phyloP scores from a whole-genome alignment of 2,329 filamentous ascomycete species.

The Calonectria fujianensis region DNA sequence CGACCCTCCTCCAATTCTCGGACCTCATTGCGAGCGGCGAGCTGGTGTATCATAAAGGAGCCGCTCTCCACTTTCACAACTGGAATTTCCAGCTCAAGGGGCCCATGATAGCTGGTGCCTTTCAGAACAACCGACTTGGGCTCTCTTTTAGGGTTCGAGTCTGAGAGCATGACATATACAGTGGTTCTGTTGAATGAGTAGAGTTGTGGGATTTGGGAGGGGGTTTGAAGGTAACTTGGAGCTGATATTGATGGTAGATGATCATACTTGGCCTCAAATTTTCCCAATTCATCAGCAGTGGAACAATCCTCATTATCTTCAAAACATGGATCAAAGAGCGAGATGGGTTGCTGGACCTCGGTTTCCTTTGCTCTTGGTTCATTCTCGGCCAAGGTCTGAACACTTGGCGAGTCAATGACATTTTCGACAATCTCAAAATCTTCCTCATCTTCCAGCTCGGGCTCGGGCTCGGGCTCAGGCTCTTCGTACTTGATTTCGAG shows the following conservation, averaged over 20 bases:
- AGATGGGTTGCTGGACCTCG: conserved; percentile 67
- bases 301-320: conserved; percentile 64
- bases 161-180: conserved; percentile 78
- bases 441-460: conserved; percentile 58
- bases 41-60: conserved; percentile 69
- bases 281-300: conserved; percentile 45
- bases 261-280: conserved; percentile 61
- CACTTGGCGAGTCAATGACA: conserved; percentile 66
- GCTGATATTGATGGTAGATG: conserved; percentile 70
- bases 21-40: conserved; percentile 80
- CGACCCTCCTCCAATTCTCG: conserved; percentile 52
- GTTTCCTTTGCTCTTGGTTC: conserved; percentile 14
- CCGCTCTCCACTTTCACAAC: conserved; percentile 66
- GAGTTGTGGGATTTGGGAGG: conserved; percentile 76
- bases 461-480: conserved; percentile 5
- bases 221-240: conserved; percentile 79
- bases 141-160: conserved; percentile 62
- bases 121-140: conserved; percentile 74
- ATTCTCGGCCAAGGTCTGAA: conserved; percentile 56
- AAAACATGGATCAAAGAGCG: conserved; percentile 74
- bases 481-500: conserved; percentile 76
- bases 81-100: conserved; percentile 78
- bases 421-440: conserved; percentile 80
- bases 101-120: conserved; percentile 73
- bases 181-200: conserved; percentile 80